Evolutionary conservation across 2,329 filamentous ascomycete genomes (phyloP).

Genomic region (Didymella lethalis): DNA sequence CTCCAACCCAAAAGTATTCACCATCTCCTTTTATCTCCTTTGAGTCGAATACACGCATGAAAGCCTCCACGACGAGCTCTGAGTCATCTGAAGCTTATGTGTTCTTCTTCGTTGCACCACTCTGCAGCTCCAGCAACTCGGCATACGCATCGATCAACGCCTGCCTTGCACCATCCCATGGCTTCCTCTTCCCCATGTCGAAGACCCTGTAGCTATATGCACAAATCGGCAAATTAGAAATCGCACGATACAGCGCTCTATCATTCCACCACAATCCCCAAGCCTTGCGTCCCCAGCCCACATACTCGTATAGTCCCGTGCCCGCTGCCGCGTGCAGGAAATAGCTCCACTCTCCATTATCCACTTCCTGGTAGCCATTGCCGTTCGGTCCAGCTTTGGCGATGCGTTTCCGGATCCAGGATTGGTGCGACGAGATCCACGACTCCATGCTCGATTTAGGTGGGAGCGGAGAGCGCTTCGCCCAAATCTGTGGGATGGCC

Average conservation of each 20-base stretch:
- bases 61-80: too few relatives aligned
- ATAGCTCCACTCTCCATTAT: background rate
- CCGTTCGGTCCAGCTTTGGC: background rate
- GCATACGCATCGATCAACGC: background rate
- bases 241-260: background rate
- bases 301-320: background rate
- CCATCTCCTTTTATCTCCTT: too few relatives aligned
- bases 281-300: background rate
- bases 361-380: background rate
- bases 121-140: background rate
- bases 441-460: background rate
- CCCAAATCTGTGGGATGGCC: background rate
- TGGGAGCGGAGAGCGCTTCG: background rate
- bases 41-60: too few relatives aligned
- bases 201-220: background rate
- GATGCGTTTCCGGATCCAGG: background rate
- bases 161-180: background rate
- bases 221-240: background rate
- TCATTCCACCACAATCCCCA: background rate
- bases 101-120: background rate
- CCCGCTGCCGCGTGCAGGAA: background rate
- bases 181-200: background rate
- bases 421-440: background rate
- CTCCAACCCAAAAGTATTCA: too few relatives aligned
- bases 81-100: too few relatives aligned